These are phyloP conservation scores for Mortierella sp. DNA, from an alignment of 371 early-diverging fungal genomes.

Conservation along the genomic window DNA sequence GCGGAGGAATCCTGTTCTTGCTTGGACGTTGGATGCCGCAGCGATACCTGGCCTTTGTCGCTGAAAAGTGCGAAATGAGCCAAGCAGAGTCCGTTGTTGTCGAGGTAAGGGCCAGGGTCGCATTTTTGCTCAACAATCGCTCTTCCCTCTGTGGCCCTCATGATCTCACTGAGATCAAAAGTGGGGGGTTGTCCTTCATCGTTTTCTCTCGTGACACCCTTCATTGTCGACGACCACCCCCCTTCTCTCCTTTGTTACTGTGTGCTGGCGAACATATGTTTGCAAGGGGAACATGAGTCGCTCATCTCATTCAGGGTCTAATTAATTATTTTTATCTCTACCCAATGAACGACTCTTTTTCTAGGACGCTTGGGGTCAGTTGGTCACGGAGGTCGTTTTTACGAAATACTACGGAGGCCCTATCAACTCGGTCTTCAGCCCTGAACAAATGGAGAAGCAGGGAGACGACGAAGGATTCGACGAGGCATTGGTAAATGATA, in stretches of 20 bases:
- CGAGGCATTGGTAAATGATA: constrained; percentile 40
- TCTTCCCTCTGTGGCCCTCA: neutral
- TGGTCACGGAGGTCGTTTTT: constrained; percentile 66
- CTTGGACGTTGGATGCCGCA: constrained; percentile 89
- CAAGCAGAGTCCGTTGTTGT: constrained; percentile 81
- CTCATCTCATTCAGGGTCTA: neutral
- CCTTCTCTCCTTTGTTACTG: neutral
- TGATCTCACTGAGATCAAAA: neutral
- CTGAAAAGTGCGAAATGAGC: constrained; percentile 67
- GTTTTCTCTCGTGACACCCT: neutral
- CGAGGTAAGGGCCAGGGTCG: constrained; percentile 58
- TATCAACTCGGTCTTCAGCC: constrained; percentile 77
- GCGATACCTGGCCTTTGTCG: constrained; percentile 78
- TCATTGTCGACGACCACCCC: neutral
- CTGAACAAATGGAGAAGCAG: constrained; percentile 57
- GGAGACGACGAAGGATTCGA: constrained; percentile 52
- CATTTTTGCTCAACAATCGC: neutral
- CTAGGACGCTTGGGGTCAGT: constrained; percentile 83
- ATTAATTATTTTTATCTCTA: neutral
- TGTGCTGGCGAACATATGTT: neutral
- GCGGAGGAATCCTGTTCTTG: constrained; percentile 81
- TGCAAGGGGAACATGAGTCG: neutral
- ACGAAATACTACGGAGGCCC: constrained; percentile 77
- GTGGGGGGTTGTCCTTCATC: neutral
- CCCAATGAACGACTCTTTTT: neutral